Evolutionary conservation across 495 filamentous ascomycete genomes (phyloP).

Genomic region (Poronia punctata): DNA sequence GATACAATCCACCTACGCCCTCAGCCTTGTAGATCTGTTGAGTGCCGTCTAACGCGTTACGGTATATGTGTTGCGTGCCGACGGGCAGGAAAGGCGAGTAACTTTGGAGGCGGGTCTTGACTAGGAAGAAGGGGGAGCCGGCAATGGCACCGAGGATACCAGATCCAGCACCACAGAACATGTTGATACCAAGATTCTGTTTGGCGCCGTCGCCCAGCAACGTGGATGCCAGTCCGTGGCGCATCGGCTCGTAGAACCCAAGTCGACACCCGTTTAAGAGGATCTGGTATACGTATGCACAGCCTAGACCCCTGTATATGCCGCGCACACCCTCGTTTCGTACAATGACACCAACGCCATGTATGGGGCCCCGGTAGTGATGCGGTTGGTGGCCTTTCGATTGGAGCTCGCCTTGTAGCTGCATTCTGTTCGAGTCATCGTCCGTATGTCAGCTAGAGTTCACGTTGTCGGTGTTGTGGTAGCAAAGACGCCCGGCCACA

Average conservation of each 20-base stretch:
- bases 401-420: slow-evolving; percentile 94
- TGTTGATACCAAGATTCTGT: slow-evolving; percentile 84
- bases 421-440: slow-evolving; percentile 53
- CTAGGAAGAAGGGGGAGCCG: slow-evolving; percentile 95
- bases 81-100: slow-evolving; percentile 92
- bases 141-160: slow-evolving; percentile 85
- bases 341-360: slow-evolving; percentile 84
- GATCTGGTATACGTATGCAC: slow-evolving; percentile 95
- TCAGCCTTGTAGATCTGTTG: slow-evolving; percentile 68
- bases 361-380: slow-evolving; percentile 86
- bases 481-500: no score
- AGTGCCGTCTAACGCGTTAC: slow-evolving; percentile 76
- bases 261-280: slow-evolving; percentile 93
- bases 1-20: slow-evolving; percentile 74
- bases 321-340: slow-evolving; percentile 84
- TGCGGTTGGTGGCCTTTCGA: slow-evolving; percentile 72
- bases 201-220: slow-evolving; percentile 63
- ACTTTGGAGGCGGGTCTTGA: slow-evolving; percentile 94
- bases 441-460: slow-evolving; percentile 13
- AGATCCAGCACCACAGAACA: slow-evolving; percentile 80
- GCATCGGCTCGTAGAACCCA: slow-evolving; percentile 96
- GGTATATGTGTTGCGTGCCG: slow-evolving; percentile 91
- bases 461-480: no score
- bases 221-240: slow-evolving; percentile 52
- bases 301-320: slow-evolving; percentile 82